Base-by-base conservation (phyloP, 2,329 filamentous ascomycete genomes). In the Daldinia eschscholtzii region DNA sequence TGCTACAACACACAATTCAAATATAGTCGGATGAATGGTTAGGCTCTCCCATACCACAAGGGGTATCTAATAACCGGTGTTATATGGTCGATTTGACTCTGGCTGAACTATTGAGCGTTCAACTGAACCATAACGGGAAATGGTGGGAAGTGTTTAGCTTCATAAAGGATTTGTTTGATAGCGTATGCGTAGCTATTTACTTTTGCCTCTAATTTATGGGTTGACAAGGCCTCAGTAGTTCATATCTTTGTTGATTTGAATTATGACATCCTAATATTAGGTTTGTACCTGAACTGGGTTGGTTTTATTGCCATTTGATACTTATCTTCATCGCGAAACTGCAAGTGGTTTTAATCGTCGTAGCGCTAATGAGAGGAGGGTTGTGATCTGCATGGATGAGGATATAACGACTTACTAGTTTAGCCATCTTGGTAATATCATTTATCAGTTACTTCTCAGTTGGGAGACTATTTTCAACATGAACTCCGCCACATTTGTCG, bases 1-100 rank as follows among this genome's bases (percentile, higher is more conserved):
- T 28, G 7, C 28, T 20, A 7, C 65, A 6, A 10, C 37, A 48
- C 61, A 61, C 41, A 39, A 57, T 18, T 46, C 64, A 13, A 35
- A 57, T 23, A 23, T 42, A n/a, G 12, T 58, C 13, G 41, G 35
- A 13, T 60, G 6, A 9, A 39, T 60, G 12, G 20, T 57, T 30
- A 60, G 57, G 10, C 39, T 55, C 1, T 35, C 62, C 37, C 53
- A 60, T 41, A 44, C 28, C 1, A 30, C 48, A 26, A 41, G n/a
- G 20, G 20, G 44, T 15, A 26, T 2, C 6, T 35, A 7, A 55
- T 4, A 30, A 57, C n/a, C n/a, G 48, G 61, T 13, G n/a, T 60
- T 28, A 10, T 57, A 46, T 60, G 39, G 12, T 33, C 56, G 3
- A 20, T 39, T 13, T 60, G 37, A 61, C 10, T 42, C 9, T 10